Evolutionary conservation across 1,284 basidiomycete species (phyloP).

Genomic region (Tilletia indica): DNA sequence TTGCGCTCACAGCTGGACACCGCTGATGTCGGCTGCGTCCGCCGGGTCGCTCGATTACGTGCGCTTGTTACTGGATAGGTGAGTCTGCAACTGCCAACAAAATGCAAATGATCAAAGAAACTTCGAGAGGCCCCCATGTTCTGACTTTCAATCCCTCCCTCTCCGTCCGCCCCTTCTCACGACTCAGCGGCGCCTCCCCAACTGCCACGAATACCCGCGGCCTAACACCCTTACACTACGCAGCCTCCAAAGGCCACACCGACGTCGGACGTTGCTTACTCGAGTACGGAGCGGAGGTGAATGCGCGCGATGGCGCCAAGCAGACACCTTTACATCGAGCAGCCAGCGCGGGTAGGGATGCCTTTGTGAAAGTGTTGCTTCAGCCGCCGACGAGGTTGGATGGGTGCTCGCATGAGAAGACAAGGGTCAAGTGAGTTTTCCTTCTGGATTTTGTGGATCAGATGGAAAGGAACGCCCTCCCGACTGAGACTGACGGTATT

Average conservation of each 20-base stretch:
- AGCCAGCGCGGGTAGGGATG: constrained; percentile 30
- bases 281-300: constrained; percentile 30
- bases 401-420: constrained; percentile 31
- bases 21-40: constrained; percentile 12
- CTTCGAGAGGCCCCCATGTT: background rate
- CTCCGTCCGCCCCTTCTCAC: background rate
- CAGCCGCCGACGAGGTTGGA: constrained; percentile 30
- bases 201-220: constrained; percentile 23
- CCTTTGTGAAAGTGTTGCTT: constrained; percentile 31
- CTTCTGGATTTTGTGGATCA: background rate
- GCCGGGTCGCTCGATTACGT: constrained; percentile 9
- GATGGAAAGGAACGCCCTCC: background rate
- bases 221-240: constrained; percentile 38
- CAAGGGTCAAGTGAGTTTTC: constrained; percentile 35
- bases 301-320: constrained; percentile 36
- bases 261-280: constrained; percentile 34
- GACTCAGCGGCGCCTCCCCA: constrained; percentile 19
- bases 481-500: background rate
- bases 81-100: background rate
- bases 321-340: constrained; percentile 40
- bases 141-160: background rate
- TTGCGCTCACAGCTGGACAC: background rate
- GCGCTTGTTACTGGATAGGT: background rate
- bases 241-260: constrained; percentile 35
- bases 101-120: background rate